Percentiles rank a stretch among this genome's conserved stretches.
Conservation (phyloP, 2,329 filamentous ascomycete genomes). For the Diaporthe sp. region DNA sequence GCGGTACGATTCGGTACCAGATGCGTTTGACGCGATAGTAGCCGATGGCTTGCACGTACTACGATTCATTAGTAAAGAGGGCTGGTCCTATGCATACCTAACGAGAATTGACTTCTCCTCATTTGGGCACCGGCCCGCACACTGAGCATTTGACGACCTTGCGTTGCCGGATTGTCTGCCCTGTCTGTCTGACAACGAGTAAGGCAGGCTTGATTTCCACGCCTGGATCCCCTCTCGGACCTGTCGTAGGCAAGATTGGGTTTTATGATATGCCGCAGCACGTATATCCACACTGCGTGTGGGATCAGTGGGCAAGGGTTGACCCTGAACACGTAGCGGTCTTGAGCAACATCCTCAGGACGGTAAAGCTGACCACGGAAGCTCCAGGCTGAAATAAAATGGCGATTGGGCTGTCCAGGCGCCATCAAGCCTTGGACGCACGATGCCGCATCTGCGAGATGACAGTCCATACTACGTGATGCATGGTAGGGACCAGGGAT, state of each 20-base stretch:
- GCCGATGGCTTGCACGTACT: neutral
- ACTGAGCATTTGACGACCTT: conserved; percentile 12
- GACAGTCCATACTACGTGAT: conserved; percentile 33
- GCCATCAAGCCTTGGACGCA: conserved; percentile 38
- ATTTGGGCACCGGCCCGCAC: conserved; percentile 22
- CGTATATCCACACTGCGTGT: conserved; percentile 20
- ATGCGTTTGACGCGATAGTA: conserved; percentile 39
- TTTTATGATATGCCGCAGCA: conserved; percentile 28
- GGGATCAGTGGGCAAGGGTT: conserved; percentile 29
- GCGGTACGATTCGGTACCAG: conserved; percentile 45
- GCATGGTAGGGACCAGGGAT: conserved; percentile 35
- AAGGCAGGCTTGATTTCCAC: conserved; percentile 30
- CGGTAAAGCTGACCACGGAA: conserved; percentile 4
- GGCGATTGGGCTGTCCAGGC: conserved; percentile 37
- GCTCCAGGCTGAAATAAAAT: conserved; percentile 13
- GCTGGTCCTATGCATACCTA: conserved; percentile 7
- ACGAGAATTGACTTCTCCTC: neutral
- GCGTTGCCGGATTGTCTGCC: conserved; percentile 23
- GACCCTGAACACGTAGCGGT: conserved; percentile 24
- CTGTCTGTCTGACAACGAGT: conserved; percentile 20
- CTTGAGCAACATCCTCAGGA: conserved; percentile 21
- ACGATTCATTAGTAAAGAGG: conserved; percentile 10
- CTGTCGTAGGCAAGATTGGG: conserved; percentile 35
- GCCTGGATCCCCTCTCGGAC: conserved; percentile 25
- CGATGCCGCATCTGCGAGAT: conserved; percentile 41